Evolutionary conservation across 805 yeast species (phyloP), one percentile per base, ranked within the genome.

Genomic region (Cyberlindnera subsufficiens): DNA sequence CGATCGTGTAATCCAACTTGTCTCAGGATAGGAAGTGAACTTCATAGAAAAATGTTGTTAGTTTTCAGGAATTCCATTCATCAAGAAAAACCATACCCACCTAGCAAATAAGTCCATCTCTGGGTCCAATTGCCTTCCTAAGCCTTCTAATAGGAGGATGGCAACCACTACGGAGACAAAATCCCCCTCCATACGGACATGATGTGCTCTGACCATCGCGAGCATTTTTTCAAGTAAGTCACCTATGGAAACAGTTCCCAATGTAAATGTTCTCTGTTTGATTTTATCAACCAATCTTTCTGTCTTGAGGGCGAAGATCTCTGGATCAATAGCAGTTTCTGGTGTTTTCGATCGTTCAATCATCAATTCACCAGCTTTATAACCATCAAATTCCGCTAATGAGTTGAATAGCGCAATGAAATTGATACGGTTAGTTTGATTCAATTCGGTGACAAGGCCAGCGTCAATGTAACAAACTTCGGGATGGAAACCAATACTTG

Each of bases 161-260:
- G 98, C 96, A 29, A 93, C 88, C n/a, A 93, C 84, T 19, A 93
- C 96, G 27, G 96, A 88, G 35, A 93, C 81, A 58, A 93, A 93
- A 63, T 93, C 99, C 6, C 96, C 95, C 59, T 93, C 99, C 96
- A 93, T 86, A 58, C 96, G 74, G 18, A 93, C 99, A 63, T 93
- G 99, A 62, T 93, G 99, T 10, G 71, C 68, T 47, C 98, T 71
- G 16, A 93, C 98, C 97, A 93, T 89, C 3, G 81, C 71, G 45
- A 93, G 71, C 72, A 91, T 90, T 56, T 80, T 84, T 52, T 88
- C 93, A 44, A 93, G 69, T 44, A 93, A 68, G 55, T 90, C 97
- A 4, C 98, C 97, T 49, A 93, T 86, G 31, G 91, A 85, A 13
- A 93, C 82, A 37, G 88, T 85, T 0, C 98, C 98, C 40, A 93